Evolutionary conservation across 805 yeast species (phyloP), one percentile per base, ranked within the genome.

Genomic region (Nakazawaea peltata): DNA sequence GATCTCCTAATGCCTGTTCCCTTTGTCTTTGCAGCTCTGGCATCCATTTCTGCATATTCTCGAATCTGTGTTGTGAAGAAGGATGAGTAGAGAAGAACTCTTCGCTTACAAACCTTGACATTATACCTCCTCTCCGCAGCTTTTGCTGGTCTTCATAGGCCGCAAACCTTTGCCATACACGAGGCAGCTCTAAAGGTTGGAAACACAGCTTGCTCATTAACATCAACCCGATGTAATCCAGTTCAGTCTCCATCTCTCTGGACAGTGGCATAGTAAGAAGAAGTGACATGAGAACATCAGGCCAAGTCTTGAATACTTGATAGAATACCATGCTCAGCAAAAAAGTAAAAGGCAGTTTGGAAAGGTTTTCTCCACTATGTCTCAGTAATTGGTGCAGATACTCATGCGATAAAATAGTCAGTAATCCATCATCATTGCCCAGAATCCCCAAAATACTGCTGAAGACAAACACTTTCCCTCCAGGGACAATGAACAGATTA

Each of bases 371-470:
- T 32, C 81, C 77, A 5, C 92, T 75, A 53, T 92, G 98, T 41
- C 94, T 77, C 7, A 96, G 96, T 44, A 92, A 64, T 54, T 87
- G 94, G 60, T 92, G 98, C 0, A 96, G 88, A 37, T 88, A 72
- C 49, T 92, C 99, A 54, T 92, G 99, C 0, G 95, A 66, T 30
- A 92, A 61, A 2, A 92, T 96, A 0, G 97, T 87, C n/a, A 97
- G 97, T 30, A 92, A 59, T 2, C 96, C 97, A 53, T 86, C 94
- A 34, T 86, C 94, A 50, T 83, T 77, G 18, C 63, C 60, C 54
- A 95, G 80, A 21, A 92, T 73, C 1, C 83, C 81, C 31, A 92
- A 53, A 27, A 92, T 84, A 8, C 83, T 74, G 30, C 80, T 67
- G 50, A 83, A 85, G 14, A 92, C 87, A 58, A 92, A 92, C 28